Evolutionary conservation across 164 flowering plant genomes (phyloP), one percentile per base, ranked within the genome.

Genomic region (Nelumbo lutea): DNA sequence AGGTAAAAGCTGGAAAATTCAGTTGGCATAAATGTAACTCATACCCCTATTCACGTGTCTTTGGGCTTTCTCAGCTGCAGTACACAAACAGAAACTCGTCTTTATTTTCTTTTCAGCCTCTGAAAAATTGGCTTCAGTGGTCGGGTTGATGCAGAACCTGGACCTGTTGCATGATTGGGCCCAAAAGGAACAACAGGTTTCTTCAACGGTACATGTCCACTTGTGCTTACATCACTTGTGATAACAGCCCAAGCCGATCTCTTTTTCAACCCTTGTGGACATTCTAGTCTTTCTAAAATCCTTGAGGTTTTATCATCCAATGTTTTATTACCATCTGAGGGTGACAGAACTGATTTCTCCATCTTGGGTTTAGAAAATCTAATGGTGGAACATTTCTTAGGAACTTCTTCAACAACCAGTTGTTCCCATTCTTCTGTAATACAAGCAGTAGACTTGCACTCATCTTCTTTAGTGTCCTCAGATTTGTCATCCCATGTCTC

Each of bases 261-360:
- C 48, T 61, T 44, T 73, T 83, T 89, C 63, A 78, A 73, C 82
- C 79, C 81, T 70, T 73, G 89, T 6, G 96, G 97, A 40, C 70
- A 74, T 74, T 89, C 98, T 58, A 93, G 80, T 68, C 98, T 87
- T 80, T 93, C 98, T 72, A 93, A 73, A 79, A 93, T 93, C 74
- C 87, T 85, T 55, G 89, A 86, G 43, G 96, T 90, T 73, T 88
- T 89, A 44, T 72, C 83, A 70, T 85, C 91, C 74, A 80, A 45
- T 62, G 76, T 86, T 78, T 74, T 83, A 62, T 65, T 73, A 70
- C 51, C 72, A 63, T 78, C 79, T 14, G 70, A 51, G 9, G 84
- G 76, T 0, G 83, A 79, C n/a, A 70, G 42, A 61, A 74, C 65
- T 41, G 72, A 53, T 44, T 70, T 72, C 59, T 78, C 80, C 14